Percentiles rank a stretch among this genome's conserved stretches.
phyloP scores from a whole-genome alignment of 768 basidiomycete species.

The Hypholoma fasciculare region DNA sequence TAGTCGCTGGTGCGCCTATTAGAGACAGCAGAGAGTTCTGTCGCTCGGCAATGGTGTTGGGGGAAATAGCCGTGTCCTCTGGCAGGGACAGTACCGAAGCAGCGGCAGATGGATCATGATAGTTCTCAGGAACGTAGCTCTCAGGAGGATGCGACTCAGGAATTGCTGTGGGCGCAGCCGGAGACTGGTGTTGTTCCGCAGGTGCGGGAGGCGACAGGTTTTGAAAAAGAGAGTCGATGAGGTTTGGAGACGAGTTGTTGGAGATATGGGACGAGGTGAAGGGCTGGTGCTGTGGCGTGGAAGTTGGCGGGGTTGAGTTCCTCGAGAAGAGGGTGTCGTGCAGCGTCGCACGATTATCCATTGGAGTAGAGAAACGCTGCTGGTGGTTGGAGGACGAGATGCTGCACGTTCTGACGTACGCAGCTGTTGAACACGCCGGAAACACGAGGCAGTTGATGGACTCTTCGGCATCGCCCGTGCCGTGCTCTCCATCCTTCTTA shows the following conservation, averaged over 20 bases:
- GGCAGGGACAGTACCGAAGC: slow-evolving; percentile 44
- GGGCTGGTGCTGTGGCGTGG: slow-evolving; percentile 28
- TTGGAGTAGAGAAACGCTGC: slow-evolving; percentile 18
- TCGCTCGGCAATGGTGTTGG: slow-evolving; percentile 54
- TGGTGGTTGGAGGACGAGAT: slow-evolving; percentile 9
- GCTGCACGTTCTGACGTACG: slow-evolving; percentile 21
- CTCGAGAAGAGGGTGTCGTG: slow-evolving; percentile 54
- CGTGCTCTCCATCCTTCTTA: slow-evolving; percentile 1
- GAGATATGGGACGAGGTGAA: slow-evolving; percentile 35
- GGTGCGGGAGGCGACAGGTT: slow-evolving; percentile 42
- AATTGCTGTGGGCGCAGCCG: slow-evolving; percentile 2
- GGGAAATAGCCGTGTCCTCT: slow-evolving; percentile 44
- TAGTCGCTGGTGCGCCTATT: slow-evolving; percentile 39
- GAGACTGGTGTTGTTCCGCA: slow-evolving; percentile 38
- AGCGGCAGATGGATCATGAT: slow-evolving; percentile 30
- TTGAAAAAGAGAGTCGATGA: slow-evolving; percentile 72
- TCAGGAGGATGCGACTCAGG: slow-evolving; percentile 14
- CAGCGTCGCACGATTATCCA: slow-evolving; percentile 44
- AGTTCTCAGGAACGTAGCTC: slow-evolving; percentile 10
- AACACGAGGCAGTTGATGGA: slow-evolving; percentile 41
- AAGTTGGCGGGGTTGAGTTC: slow-evolving; percentile 49
- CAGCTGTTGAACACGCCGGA: slow-evolving; percentile 33
- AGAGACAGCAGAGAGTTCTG: slow-evolving; percentile 78
- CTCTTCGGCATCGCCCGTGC: slow-evolving; percentile 30
- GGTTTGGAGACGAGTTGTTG: slow-evolving; percentile 49